Base-by-base conservation (phyloP, 2,329 filamentous ascomycete species). In the Nigrograna mackinnonii region DNA sequence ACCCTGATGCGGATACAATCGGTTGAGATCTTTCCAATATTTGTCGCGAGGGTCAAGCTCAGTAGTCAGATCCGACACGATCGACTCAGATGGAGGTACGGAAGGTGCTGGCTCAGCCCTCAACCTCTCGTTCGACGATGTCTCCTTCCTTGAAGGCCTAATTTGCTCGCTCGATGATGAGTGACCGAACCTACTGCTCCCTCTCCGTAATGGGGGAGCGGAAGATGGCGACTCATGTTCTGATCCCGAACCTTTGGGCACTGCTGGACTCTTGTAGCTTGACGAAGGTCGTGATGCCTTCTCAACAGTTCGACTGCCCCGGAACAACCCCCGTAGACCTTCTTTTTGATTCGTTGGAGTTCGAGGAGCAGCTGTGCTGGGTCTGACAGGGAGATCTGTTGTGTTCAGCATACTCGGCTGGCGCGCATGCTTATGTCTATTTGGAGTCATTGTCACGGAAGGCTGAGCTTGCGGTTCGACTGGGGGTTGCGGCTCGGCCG, bases 21-120 rank as follows among this genome's bases (percentile, higher is more conserved):
- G 32, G 24, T 51, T 42, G 2, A 57, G 39, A 36, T 49, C 45
- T 30, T 54, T 58, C 52, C 56, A 62, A 58, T 58, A 64, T 31
- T 47, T 38, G 33, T 39, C 50, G 44, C 40, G 44, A 22, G 26
- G 19, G 47, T 60, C 60, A 55, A 49, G 24, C 22, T 55, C 52
- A 5, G 52, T 47, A 24, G 50, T 55, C 38, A 54, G 47, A 47
- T 52, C 50, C 21, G 50, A 20, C 24, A 28, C 9, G n/a, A 28
- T 28, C 24, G n/a, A n/a, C n/a, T n/a, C n/a, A n/a, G n/a, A n/a
- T 28, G 24, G 9, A 28, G 9, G n/a, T n/a, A 9, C 24, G n/a
- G 24, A 28, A 9, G 24, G 24, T 28, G 24, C 24, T 28, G 24
- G 9, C 24, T 28, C 24, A n/a, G 24, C n/a, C 24, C n/a, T 28